Base-by-base conservation (phyloP, 306 rosid genomes). In the Albizia julibrissin region DNA sequence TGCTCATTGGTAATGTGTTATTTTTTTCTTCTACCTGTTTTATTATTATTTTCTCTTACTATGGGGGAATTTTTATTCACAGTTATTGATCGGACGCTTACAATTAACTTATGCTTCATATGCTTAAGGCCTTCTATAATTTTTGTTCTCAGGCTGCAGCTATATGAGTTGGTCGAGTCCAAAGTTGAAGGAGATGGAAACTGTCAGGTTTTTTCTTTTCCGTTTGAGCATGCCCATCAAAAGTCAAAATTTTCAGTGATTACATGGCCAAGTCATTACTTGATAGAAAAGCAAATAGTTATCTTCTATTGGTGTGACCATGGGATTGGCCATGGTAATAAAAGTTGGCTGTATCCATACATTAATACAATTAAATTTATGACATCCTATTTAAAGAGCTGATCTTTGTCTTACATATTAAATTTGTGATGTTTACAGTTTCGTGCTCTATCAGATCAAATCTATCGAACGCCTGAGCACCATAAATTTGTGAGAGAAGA, bases 391-490 rank as follows among this genome's bases (percentile, higher is more conserved):
- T 69, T 69, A 37, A 21, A 69, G 13, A 69, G 15, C 73, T 37
- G 24, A 43, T 68, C 47, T 10, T 37, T 39, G 27, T 39, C 29
- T 68, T 68, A n/a, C 64, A 37, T 68, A 39, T 19, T 37, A 8
- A 19, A 69, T 69, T 14, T 69, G 49, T 19, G 10, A 19, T 39
- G 47, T n/a, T 39, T 69, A 19, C 73, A 69, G 73, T 69, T 69
- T 69, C 73, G 73, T 39, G 73, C 73, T 10, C 29, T 69, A 69
- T 69, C 73, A 69, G 73, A 69, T 69, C 73, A 69, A 69, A 69
- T 69, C 44, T 69, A 69, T 69, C 73, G 73, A 21, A 39, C 73
- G 8, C 73, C 73, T 19, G 73, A 69, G 49, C 73, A 69, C 49
- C 73, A 69, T 39, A 10, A 4, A 37, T 69, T 69, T 69, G 49